Evolutionary conservation across 495 filamentous ascomycete genomes (phyloP).

Genomic region (Platismatia glauca): DNA sequence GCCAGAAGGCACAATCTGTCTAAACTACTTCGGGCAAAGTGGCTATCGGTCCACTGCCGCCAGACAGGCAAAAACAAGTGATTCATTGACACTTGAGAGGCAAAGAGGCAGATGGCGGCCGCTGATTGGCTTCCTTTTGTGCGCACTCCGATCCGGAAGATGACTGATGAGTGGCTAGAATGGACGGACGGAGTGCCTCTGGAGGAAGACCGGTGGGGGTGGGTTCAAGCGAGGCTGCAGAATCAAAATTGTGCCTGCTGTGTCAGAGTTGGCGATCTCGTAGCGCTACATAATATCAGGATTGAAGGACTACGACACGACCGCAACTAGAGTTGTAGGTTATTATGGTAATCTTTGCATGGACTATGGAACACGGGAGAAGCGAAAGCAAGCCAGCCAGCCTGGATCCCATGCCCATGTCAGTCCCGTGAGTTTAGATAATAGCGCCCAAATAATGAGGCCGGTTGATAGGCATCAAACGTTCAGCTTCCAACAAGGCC

Average conservation of each 20-base stretch:
- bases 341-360: neutral
- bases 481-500: neutral
- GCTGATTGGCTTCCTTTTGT: neutral
- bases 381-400: neutral
- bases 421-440: conserved; percentile 14
- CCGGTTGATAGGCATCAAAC: conserved; percentile 6
- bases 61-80: conserved; percentile 10
- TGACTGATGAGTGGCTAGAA: neutral
- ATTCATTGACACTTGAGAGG: neutral
- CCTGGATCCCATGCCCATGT: neutral
- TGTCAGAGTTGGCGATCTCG: conserved; percentile 9
- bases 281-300: conserved; percentile 1
- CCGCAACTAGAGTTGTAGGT: conserved; percentile 5
- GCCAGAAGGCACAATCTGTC: neutral
- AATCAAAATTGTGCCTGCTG: conserved; percentile 3
- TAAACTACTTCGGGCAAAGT: conserved; percentile 13
- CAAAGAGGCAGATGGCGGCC: neutral
- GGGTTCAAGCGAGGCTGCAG: conserved; percentile 5
- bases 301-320: conserved; percentile 10
- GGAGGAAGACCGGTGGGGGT: conserved; percentile 10
- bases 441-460: conserved; percentile 15
- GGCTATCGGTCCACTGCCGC: conserved; percentile 13
- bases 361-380: neutral
- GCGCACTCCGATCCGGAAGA: neutral
- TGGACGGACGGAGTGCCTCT: neutral